Base-by-base conservation (phyloP, 805 yeast species). In the Cyberlindnera misumaiensis region DNA sequence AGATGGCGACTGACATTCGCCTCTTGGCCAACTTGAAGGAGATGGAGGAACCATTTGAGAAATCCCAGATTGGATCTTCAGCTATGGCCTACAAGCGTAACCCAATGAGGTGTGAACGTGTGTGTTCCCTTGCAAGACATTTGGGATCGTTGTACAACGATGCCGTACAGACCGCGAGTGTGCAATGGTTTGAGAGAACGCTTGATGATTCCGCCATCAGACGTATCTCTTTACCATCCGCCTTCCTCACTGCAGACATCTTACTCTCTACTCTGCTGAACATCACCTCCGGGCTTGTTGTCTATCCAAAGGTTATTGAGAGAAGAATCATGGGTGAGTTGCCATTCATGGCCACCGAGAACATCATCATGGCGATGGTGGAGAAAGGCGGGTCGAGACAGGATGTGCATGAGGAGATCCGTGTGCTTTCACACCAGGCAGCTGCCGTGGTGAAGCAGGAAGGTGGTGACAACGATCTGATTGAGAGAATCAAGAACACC, bases 31-130 rank as follows among this genome's bases (percentile, higher is more conserved):
- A 93, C 67, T 76, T 93, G 70, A 93, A 93, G 69, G 98, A 93
- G 70, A 68, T 93, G 49, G 98, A 93, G 70, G 98, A 93, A 67
- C 98, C 98, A 22, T 93, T 93, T 60, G 98, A 93, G 72, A 86
- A 85, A 68, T 79, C 89, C n/a, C 98, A 93, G 73, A 93, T 93
- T 58, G 98, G 98, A 30, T 88, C 97, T 11, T 76, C 87, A 40
- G 98, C 98, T 31, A 93, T 93, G 98, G 98, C 98, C 24, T 93
- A 93, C 73, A 93, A 93, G 77, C 83, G 98, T 70, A 93, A 93
- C 70, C 98, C 98, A 65, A 93, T 93, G 98, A 83, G 98, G 72
- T 83, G 90, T 60, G 98, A 93, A 72, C 80, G 98, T 65, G 97
- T 93, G 43, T 93, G 98, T 70, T 93, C 98, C n/a, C 75, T 93